A percentile compares a stretch with the other conserved stretches of the same genome.
phyloP scores from a whole-genome alignment of 1,284 basidiomycete genomes.

The Heterobasidion parviporum region DNA sequence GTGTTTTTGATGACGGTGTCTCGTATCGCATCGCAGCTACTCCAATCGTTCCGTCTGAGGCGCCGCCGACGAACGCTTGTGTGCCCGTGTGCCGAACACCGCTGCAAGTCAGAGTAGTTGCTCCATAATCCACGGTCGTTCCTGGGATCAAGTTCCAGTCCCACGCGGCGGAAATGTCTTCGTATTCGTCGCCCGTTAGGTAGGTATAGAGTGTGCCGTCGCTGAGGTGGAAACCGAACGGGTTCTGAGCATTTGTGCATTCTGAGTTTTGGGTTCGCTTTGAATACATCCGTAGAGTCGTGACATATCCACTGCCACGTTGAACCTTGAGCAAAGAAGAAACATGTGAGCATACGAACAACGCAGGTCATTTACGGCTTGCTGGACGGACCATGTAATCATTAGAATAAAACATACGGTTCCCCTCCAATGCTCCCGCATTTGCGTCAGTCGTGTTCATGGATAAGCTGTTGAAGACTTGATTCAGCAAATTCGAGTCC shows the following conservation, averaged over 20 bases:
- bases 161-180: slow-evolving; percentile 51
- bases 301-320: slow-evolving; percentile 38
- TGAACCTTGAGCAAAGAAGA: slow-evolving; percentile 28
- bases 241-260: slow-evolving; percentile 51
- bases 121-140: slow-evolving; percentile 45
- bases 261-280: slow-evolving; percentile 47
- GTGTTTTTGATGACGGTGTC: slow-evolving; percentile 38
- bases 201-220: slow-evolving; percentile 52
- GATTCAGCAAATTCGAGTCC: slow-evolving; percentile 29
- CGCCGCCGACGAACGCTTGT: slow-evolving; percentile 47
- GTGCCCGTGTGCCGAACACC: slow-evolving; percentile 30
- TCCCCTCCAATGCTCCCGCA: slow-evolving; percentile 39
- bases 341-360: background rate
- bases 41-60: slow-evolving; percentile 40
- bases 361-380: background rate
- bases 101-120: slow-evolving; percentile 33
- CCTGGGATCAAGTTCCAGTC: slow-evolving; percentile 61
- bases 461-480: slow-evolving; percentile 28
- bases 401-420: slow-evolving; percentile 50
- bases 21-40: slow-evolving; percentile 46
- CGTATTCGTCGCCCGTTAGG: slow-evolving; percentile 47
- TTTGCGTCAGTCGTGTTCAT: slow-evolving; percentile 33
- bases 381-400: slow-evolving; percentile 46
- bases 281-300: slow-evolving; percentile 51
- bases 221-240: slow-evolving; percentile 49